Conservation (phyloP, 2,329 filamentous ascomycete species). For the Cytospora chrysosperma region DNA sequence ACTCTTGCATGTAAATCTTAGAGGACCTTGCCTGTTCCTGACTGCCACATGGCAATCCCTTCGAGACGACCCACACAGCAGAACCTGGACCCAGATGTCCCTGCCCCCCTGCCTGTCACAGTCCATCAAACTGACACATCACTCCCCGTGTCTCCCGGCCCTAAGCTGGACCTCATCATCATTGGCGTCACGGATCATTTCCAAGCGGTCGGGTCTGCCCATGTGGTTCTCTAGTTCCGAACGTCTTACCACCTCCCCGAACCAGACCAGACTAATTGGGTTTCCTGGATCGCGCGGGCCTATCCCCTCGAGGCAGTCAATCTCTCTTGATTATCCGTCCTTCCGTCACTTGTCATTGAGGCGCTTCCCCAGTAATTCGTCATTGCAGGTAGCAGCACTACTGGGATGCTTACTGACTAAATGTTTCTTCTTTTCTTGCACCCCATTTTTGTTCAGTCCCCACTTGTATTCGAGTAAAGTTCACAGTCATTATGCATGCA, state of each 20-base stretch:
- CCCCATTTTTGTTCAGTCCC: background rate
- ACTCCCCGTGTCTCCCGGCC: background rate
- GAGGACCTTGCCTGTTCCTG: conserved; percentile 2
- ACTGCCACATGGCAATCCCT: conserved; percentile 13
- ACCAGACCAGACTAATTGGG: background rate
- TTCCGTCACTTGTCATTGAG: background rate
- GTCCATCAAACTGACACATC: background rate
- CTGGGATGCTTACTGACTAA: background rate
- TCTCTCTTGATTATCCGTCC: background rate
- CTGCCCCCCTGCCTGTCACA: background rate
- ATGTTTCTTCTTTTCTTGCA: background rate
- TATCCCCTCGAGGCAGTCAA: background rate
- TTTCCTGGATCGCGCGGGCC: background rate
- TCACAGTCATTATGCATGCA: background rate
- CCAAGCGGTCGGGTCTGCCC: background rate
- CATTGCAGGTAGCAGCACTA: background rate
- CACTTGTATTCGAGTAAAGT: background rate
- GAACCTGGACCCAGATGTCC: background rate
- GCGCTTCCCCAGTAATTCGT: background rate
- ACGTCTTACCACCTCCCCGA: conserved; percentile 9
- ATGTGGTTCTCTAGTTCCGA: conserved; percentile 5
- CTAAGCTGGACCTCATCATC: background rate
- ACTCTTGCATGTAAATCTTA: background rate
- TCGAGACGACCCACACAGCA: background rate
- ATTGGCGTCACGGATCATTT: background rate